Evolutionary conservation across 2,329 filamentous ascomycete species (phyloP).

Genomic region (Clarireedia homoeocarpa): DNA sequence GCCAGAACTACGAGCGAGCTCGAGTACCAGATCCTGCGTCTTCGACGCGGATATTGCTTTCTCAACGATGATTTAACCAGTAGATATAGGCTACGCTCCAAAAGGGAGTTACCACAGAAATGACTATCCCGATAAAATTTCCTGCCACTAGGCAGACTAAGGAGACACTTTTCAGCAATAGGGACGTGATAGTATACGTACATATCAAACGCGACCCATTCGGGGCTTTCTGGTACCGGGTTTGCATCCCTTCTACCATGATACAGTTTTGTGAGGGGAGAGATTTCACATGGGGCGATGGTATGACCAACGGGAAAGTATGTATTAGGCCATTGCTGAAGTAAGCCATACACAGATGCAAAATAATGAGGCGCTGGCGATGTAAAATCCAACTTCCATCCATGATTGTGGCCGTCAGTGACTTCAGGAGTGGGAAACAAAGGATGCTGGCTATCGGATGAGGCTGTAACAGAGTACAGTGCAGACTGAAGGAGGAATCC

Average conservation of each 20-base stretch:
- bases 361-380: conserved; percentile 41
- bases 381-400: conserved; percentile 37
- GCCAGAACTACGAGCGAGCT: too few relatives aligned
- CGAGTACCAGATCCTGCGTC: too few relatives aligned
- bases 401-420: not conserved
- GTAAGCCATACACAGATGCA: conserved; percentile 37
- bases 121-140: not conserved
- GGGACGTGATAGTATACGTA: conserved; percentile 16
- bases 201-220: conserved; percentile 45
- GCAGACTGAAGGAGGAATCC: not conserved
- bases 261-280: conserved; percentile 40
- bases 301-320: conserved; percentile 43
- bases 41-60: too few relatives aligned
- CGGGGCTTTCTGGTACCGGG: conserved; percentile 36
- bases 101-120: too few relatives aligned
- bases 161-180: not conserved
- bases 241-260: conserved; percentile 38
- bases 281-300: conserved; percentile 38
- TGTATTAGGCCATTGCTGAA: conserved; percentile 44
- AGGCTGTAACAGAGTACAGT: not conserved
- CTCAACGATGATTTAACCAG: too few relatives aligned
- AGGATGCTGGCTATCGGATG: not conserved
- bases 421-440: not conserved
- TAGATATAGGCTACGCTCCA: too few relatives aligned
- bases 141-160: not conserved